Conservation (phyloP, 2,329 filamentous ascomycete species). For the Sporothrix variecibatus region DNA sequence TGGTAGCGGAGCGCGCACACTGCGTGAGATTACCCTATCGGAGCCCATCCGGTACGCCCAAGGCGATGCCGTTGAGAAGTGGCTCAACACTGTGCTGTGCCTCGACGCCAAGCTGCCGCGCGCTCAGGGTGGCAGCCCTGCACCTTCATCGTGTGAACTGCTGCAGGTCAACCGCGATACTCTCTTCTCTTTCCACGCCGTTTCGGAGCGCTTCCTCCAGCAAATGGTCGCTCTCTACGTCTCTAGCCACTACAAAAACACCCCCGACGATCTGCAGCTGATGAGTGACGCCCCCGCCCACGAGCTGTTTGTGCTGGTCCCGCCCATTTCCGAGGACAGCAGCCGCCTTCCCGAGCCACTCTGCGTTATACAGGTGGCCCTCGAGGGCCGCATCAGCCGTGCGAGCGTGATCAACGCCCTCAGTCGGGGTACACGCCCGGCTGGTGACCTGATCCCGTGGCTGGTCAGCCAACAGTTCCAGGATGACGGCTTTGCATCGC, state of each 20-base stretch:
- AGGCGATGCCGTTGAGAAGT: conserved; percentile 90
- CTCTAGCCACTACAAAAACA: conserved; percentile 97
- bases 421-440: conserved; percentile 82
- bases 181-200: conserved; percentile 95
- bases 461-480: conserved; percentile 97
- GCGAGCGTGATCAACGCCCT: conserved; percentile 90
- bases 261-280: conserved; percentile 94
- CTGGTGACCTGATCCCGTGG: conserved; percentile 96
- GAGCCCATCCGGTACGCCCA: conserved; percentile 94
- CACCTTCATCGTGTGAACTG: conserved; percentile 88
- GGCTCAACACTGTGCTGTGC: conserved; percentile 92
- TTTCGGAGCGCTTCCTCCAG: conserved; percentile 95
- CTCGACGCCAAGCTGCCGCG: conserved; percentile 86
- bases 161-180: conserved; percentile 95
- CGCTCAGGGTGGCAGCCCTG: conserved; percentile 77
- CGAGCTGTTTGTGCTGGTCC: conserved; percentile 90
- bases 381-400: conserved; percentile 93
- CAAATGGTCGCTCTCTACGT: conserved; percentile 98
- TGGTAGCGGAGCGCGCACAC: conserved; percentile 53
- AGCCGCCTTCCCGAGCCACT: conserved; percentile 86
- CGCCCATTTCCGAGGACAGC: conserved; percentile 75
- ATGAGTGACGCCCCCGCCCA: conserved; percentile 98
- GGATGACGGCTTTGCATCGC: conserved; percentile 90
- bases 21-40: conserved; percentile 88
- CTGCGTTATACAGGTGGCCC: conserved; percentile 88